Evolutionary conservation across 169 alveolate species (phyloP).

Genomic region (Plasmodium reichenowi): DNA sequence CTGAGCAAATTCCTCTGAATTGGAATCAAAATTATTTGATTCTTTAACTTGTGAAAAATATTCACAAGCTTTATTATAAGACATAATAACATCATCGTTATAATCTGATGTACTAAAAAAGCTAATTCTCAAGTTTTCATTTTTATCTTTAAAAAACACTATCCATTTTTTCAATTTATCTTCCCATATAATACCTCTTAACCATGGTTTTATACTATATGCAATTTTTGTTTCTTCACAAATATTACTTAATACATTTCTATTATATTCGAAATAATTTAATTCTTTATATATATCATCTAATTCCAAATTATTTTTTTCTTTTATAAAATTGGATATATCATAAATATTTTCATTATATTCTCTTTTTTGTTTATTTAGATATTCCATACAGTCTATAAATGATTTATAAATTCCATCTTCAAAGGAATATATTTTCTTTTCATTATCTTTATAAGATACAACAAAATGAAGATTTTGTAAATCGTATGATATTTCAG

Average conservation of each 20-base stretch:
- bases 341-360: constrained; percentile 15
- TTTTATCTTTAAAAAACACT: constrained; percentile 72
- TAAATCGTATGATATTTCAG: constrained; percentile 45
- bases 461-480: constrained; percentile 30
- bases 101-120: constrained; percentile 61
- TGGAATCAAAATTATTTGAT: constrained; percentile 65
- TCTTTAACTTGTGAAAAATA: constrained; percentile 61
- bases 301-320: constrained; percentile 9
- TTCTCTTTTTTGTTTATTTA: constrained; percentile 45
- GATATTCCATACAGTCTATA: constrained; percentile 37
- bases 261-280: constrained; percentile 8
- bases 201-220: constrained; percentile 74
- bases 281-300: constrained; percentile 16
- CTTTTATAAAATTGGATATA: constrained; percentile 26
- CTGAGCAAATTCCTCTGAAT: constrained; percentile 48
- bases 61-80: constrained; percentile 72
- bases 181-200: constrained; percentile 67
- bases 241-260: background rate
- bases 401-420: constrained; percentile 56
- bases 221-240: constrained; percentile 71
- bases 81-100: constrained; percentile 44
- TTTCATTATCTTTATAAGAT: constrained; percentile 36
- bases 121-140: constrained; percentile 63
- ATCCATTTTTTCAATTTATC: constrained; percentile 73
- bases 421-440: constrained; percentile 29